Conservation (phyloP, 345 rosid genomes). For the Eucalyptus paniculata region DNA sequence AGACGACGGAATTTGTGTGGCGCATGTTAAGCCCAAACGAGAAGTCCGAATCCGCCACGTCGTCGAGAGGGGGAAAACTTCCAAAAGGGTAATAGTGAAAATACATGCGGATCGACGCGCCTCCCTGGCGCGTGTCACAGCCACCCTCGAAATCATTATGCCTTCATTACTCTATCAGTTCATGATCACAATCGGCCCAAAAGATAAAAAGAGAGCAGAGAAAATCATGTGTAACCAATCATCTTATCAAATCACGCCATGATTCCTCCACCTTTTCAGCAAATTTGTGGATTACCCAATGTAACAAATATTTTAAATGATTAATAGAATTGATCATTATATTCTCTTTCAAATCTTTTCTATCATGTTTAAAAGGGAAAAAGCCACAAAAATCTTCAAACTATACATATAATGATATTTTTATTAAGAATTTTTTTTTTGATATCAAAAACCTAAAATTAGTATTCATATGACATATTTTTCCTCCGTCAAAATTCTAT, state of each 20-base stretch:
- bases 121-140: not conserved
- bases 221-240: too few relatives aligned
- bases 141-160: not conserved
- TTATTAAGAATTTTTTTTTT: too few relatives aligned
- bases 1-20: not conserved
- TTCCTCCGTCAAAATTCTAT: accelerated
- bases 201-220: too few relatives aligned
- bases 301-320: not conserved
- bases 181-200: not conserved
- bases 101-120: not conserved
- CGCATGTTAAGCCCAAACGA: not conserved
- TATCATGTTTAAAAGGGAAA: not conserved
- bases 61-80: not conserved
- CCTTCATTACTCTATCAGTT: not conserved
- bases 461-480: not conserved
- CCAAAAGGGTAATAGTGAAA: not conserved
- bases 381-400: not conserved
- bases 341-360: not conserved
- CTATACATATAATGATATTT: too few relatives aligned
- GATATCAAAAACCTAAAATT: too few relatives aligned
- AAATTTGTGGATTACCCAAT: not conserved
- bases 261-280: not conserved
- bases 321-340: too few relatives aligned
- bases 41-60: slow-evolving; percentile 19
- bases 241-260: not conserved